A percentile compares a stretch with the other conserved stretches of the same genome.
phyloP scores from a whole-genome alignment of 2,329 filamentous ascomycete species.

The Lecanosticta acicola region DNA sequence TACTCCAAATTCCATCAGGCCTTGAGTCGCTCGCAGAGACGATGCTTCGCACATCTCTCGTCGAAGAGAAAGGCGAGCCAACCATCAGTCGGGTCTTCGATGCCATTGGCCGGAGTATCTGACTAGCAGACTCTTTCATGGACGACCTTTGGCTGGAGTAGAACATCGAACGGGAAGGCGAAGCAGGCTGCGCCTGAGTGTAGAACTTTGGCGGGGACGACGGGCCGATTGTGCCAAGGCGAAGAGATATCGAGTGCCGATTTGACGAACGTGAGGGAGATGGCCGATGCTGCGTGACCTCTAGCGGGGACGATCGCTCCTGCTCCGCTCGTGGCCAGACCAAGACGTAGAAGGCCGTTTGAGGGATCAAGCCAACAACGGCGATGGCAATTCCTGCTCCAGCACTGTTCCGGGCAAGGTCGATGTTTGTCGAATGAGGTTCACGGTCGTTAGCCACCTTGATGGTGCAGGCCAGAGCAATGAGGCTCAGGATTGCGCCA shows the following conservation, averaged over 20 bases:
- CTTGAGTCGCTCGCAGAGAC: slow-evolving; percentile 23
- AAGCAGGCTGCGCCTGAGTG: slow-evolving; percentile 14
- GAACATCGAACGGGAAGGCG: slow-evolving; percentile 19
- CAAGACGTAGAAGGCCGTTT: slow-evolving; percentile 24
- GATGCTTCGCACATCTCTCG: slow-evolving; percentile 31
- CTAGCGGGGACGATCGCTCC: not conserved
- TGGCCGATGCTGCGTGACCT: slow-evolving; percentile 6
- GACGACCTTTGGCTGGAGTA: slow-evolving; percentile 22
- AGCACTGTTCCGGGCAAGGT: slow-evolving; percentile 11
- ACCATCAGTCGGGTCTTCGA: slow-evolving; percentile 41
- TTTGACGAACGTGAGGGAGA: slow-evolving; percentile 14
- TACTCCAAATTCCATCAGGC: slow-evolving; percentile 35
- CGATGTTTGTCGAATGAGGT: not conserved
- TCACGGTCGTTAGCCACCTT: not conserved
- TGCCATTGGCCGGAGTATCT: slow-evolving; percentile 8
- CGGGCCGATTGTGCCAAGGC: slow-evolving; percentile 22
- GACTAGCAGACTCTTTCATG: slow-evolving; percentile 18
- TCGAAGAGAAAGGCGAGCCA: slow-evolving; percentile 46
- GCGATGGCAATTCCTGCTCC: slow-evolving; percentile 26
- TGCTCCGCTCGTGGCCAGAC: slow-evolving; percentile 13
- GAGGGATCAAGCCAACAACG: slow-evolving; percentile 21
- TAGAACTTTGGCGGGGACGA: slow-evolving; percentile 17
- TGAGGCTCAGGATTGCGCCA: slow-evolving; percentile 14
- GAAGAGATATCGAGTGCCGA: slow-evolving; percentile 17
- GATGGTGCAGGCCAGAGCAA: slow-evolving; percentile 9